These are phyloP conservation scores for Eutrema heterophyllum DNA, from an alignment of 345 rosid species.

Conservation along the genomic window DNA sequence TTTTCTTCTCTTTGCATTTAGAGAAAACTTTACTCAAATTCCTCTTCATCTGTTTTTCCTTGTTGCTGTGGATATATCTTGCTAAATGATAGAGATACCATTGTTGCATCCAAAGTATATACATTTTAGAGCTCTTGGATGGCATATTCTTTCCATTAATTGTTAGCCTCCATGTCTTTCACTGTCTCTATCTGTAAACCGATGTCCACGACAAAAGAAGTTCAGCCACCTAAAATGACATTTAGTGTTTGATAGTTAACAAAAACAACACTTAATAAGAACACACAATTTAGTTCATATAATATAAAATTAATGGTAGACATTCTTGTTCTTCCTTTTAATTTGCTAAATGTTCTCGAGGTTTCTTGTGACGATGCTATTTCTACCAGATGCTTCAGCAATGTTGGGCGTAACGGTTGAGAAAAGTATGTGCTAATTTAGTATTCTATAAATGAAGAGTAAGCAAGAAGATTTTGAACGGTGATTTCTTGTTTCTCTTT, in stretches of 20 bases:
- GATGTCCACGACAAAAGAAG: conserved; percentile 33
- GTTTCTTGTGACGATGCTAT: conserved; percentile 25
- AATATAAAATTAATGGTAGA: conserved; percentile 12
- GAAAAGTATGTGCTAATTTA: conserved; percentile 40
- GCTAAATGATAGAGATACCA: background rate
- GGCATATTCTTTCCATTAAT: conserved; percentile 6
- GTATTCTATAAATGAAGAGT: conserved; percentile 29
- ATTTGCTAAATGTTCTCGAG: conserved; percentile 30
- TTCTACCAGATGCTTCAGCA: conserved; percentile 28
- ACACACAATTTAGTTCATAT: conserved; percentile 18
- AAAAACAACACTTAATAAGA: conserved; percentile 14
- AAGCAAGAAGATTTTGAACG: conserved; percentile 28
- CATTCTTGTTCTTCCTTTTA: conserved; percentile 22
- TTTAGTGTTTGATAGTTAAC: conserved; percentile 30
- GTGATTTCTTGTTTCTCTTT: conserved; percentile 26
- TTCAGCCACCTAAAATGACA: conserved; percentile 33
- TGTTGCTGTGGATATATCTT: background rate
- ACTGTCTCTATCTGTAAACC: conserved; percentile 19
- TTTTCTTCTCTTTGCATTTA: background rate
- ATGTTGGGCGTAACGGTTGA: conserved; percentile 63
- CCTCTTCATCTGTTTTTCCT: background rate
- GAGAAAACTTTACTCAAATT: background rate
- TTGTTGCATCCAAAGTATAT: background rate
- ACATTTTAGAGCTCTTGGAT: conserved; percentile 4
- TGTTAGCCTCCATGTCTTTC: conserved; percentile 17